Base-by-base conservation (phyloP, 768 basidiomycete species). In the Psilocybe subaeruginosa region DNA sequence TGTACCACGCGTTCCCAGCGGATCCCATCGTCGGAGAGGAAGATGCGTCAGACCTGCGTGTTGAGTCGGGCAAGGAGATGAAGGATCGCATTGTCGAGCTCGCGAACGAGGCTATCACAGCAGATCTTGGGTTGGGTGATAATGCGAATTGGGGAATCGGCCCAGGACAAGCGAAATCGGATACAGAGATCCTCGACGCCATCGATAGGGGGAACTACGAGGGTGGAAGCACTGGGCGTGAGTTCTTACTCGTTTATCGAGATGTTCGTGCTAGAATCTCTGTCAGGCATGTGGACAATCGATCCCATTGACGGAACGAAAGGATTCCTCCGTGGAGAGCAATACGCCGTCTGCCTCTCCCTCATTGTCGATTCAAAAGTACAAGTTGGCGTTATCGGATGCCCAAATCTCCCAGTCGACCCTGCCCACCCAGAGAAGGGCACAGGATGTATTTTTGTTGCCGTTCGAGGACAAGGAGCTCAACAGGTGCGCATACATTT, bases 11-110 rank as follows among this genome's bases (percentile, higher is more conserved):
- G 0, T 99, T 97, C 75, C 97, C 96, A 0, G 67, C 80, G 0
- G 95, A 98, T 74, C 85, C 85, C 8, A 93, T 99, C 70, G 89
- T 99, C 41, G 97, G 96, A 33, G 97, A 99, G 74, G 97, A 99
- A 74, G 94, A 97, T 72, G 89, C 97, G 0, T 79, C 85, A 0
- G 92, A 94, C 56, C 75, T 99, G 17, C 85, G 91, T 6, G 35
- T 27, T 17, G 66, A 66, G 12, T 64, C 62, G 8, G 68, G 66
- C 23, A 66, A 64, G 50, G 57, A 60, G 47, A 64, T 72, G 67
- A 69, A 69, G 39, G 78, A 85, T 27, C 84, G 91, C 46, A 92
- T 99, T 61, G 82, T 93, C 46, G 76, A 83, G 35, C 87, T 99
- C 30, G 92, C 95, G 3, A 95, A 93, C 69, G 91, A 93, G 39